Percentiles rank a stretch among this genome's conserved stretches.
phyloP scores from a whole-genome alignment of 2,329 filamentous ascomycete genomes.

The Paracoccidioides lutzii region DNA sequence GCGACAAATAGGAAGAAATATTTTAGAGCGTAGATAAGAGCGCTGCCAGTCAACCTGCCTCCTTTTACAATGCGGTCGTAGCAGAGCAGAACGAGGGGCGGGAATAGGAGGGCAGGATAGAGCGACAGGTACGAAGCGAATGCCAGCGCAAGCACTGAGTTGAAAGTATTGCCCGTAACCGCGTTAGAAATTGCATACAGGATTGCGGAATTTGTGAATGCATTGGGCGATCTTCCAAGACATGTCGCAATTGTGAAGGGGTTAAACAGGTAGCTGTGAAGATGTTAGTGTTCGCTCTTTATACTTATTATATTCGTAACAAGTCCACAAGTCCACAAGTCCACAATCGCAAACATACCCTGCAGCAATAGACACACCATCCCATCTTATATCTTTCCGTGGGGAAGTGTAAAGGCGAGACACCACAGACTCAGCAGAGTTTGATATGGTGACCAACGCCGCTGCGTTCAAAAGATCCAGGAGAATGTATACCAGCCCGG shows the following conservation, averaged over 20 bases:
- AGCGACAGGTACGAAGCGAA: conserved; percentile 85
- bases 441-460: conserved; percentile 65
- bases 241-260: conserved; percentile 88
- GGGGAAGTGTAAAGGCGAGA: conserved; percentile 67
- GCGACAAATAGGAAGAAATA: conserved; percentile 42
- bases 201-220: conserved; percentile 80
- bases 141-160: conserved; percentile 70
- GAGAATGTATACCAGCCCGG: conserved; percentile 64
- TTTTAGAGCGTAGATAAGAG: conserved; percentile 40
- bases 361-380: conserved; percentile 61
- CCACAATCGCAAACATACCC: conserved; percentile 41
- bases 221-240: conserved; percentile 73
- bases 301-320: neutral
- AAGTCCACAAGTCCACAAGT: no score
- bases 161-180: conserved; percentile 56
- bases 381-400: conserved; percentile 61
- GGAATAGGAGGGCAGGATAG: conserved; percentile 77
- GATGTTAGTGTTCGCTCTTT: conserved; percentile 3
- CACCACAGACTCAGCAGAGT: conserved; percentile 64
- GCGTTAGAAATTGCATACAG: conserved; percentile 74
- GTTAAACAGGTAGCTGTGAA: conserved; percentile 71
- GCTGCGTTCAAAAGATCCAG: conserved; percentile 73
- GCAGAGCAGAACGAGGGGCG: conserved; percentile 66
- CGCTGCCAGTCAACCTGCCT: conserved; percentile 19
- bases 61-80: conserved; percentile 50